Evolutionary conservation across 768 basidiomycete species (phyloP).

Genomic region (Panellus pusillus): DNA sequence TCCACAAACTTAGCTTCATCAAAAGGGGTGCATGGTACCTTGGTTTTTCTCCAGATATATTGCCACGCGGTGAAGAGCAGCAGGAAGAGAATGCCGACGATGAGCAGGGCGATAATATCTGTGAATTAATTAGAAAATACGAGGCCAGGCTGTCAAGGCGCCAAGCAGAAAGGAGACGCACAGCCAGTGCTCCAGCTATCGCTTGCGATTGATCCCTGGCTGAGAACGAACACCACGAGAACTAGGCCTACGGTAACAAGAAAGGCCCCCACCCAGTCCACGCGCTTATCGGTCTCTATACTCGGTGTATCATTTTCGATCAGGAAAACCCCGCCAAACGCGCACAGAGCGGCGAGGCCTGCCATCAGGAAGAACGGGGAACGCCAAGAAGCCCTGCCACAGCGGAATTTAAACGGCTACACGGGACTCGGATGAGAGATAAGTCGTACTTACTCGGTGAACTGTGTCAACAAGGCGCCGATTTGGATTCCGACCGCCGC

Average conservation of each 20-base stretch:
- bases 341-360: slow-evolving; percentile 43
- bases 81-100: slow-evolving; percentile 58
- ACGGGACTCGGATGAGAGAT: slow-evolving; percentile 18
- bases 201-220: slow-evolving; percentile 56
- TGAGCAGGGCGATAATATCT: slow-evolving; percentile 68
- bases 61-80: slow-evolving; percentile 64
- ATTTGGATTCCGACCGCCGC: slow-evolving; percentile 55
- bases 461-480: slow-evolving; percentile 57
- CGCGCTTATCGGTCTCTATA: slow-evolving; percentile 35
- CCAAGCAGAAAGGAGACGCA: slow-evolving; percentile 10
- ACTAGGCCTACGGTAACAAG: slow-evolving; percentile 64
- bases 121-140: slow-evolving; percentile 9
- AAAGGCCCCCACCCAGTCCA: slow-evolving; percentile 76
- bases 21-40: slow-evolving; percentile 51
- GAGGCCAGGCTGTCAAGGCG: no score
- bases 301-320: slow-evolving; percentile 52
- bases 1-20: slow-evolving; percentile 65
- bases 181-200: slow-evolving; percentile 55
- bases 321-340: slow-evolving; percentile 40
- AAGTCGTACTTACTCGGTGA: slow-evolving; percentile 27
- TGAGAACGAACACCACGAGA: slow-evolving; percentile 68
- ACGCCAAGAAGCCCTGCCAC: slow-evolving; percentile 48
- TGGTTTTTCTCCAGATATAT: slow-evolving; percentile 48
- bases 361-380: slow-evolving; percentile 45
- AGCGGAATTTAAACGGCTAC: not conserved